Conservation (phyloP, 208 protist species). For the Acanthamoeba culbertsoni region DNA sequence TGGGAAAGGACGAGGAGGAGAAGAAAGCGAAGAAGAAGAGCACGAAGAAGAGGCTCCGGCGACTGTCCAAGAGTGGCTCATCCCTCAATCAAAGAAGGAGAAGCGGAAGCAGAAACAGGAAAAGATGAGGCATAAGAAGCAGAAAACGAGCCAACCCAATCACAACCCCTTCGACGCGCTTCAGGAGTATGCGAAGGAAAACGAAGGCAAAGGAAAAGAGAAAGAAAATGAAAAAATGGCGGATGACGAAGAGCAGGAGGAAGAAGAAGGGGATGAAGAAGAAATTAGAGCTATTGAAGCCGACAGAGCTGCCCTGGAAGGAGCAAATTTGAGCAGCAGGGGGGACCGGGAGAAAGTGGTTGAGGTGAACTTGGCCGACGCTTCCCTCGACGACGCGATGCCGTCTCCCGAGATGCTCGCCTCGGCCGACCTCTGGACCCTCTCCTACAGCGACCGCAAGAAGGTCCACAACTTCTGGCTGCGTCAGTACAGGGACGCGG, state of each 20-base stretch:
- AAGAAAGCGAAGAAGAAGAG: background rate
- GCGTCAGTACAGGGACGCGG: background rate
- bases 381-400: background rate
- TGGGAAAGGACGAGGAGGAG: background rate
- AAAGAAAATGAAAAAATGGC: background rate
- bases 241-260: background rate
- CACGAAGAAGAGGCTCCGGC: background rate
- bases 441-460: background rate
- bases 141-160: background rate
- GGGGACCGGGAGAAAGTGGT: background rate
- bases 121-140: background rate
- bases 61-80: no score
- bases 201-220: background rate
- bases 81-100: background rate
- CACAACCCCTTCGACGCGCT: no score
- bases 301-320: background rate
- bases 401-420: background rate
- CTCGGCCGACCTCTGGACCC: background rate
- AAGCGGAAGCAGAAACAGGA: constrained; percentile 26
- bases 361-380: background rate
- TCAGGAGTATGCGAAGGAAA: no score
- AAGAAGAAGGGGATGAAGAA: background rate
- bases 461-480: background rate
- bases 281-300: constrained; percentile 1
- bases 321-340: background rate